Percentiles rank a stretch among this genome's conserved stretches.
Evolutionary conservation across 2,329 filamentous ascomycete genomes (phyloP).

Genomic region (Neocucurbitaria cava): DNA sequence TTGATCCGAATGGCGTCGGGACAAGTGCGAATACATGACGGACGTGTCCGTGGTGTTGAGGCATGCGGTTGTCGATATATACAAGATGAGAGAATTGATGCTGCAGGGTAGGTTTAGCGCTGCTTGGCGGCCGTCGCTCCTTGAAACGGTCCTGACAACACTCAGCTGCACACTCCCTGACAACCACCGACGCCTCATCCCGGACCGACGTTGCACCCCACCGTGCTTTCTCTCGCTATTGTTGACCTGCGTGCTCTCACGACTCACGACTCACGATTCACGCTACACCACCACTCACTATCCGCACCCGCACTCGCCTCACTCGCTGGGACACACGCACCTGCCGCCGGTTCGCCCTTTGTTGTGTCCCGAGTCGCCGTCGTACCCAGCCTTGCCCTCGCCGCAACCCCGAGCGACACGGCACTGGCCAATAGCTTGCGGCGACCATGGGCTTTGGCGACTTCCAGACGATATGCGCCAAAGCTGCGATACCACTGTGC

Average conservation of each 20-base stretch:
- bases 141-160: constrained; percentile 26
- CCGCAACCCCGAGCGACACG: constrained; percentile 11
- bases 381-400: constrained; percentile 15
- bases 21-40: not conserved
- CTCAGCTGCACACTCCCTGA: constrained; percentile 35
- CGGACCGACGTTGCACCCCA: constrained; percentile 30
- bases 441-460: constrained; percentile 82
- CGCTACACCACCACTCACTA: too few relatives aligned
- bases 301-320: constrained; percentile 15
- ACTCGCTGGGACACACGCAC: constrained; percentile 1
- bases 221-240: constrained; percentile 28
- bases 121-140: constrained; percentile 20
- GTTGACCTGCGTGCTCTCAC: constrained; percentile 25
- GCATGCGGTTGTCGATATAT: too few relatives aligned
- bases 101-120: constrained; percentile 12
- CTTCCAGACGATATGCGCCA: constrained; percentile 85
- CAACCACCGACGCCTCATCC: constrained; percentile 32
- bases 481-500: constrained; percentile 86
- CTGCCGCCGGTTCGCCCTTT: constrained; percentile 4
- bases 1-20: not conserved
- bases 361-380: constrained; percentile 13
- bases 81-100: not conserved
- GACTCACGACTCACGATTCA: constrained; percentile 32
- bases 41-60: too few relatives aligned
- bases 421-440: constrained; percentile 8